Base-by-base conservation (phyloP, 192 early-diverging fungal species). In the Chytriomyces sp. region DNA sequence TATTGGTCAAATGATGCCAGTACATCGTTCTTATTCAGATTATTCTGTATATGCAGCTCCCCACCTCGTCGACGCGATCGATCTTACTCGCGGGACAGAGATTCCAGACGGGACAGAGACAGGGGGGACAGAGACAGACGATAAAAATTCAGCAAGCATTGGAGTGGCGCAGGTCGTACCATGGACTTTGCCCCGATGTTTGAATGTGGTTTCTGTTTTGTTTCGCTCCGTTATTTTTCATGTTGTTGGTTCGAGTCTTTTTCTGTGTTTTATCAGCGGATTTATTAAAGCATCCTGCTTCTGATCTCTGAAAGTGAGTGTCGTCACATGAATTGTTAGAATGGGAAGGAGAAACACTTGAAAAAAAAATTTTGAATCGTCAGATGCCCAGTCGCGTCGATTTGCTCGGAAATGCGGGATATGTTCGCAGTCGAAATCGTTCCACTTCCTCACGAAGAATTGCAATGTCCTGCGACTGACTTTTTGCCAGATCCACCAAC, bases 381-480 rank as follows among this genome's bases (percentile, higher is more conserved):
- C 35, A 35, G 35, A 35, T 35, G 35, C 35, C 35, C 35, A 35
- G 35, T 35, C 35, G 35, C 35, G 35, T 35, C 35, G 35, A 35
- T 45, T 47, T 59, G 9, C 84, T 74, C 20, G 84, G 86, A 73
- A 90, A 90, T 7, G 87, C 87, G 9, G 89, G 89, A 64, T 87
- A 90, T 9, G 89, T 90, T 61, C 86, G 46, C 26, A 90, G 68
- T 53, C 89, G 66, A 64, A 90, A 66, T 28, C 87, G 49, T 69
- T 90, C 87, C 16, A 89, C 83, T 67, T 90, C 89, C 49, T 85
- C 84, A n/a, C 86, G 53, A 49, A 90, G 78, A 50, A 88, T 86
- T 10, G 86, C 82, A 70, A 90, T 87, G 69, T 90, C 89, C 64
- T 90, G 87, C n/a, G 88, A 86, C 63, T 90, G 88, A 13, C 83